phyloP scores from a whole-genome alignment of 768 basidiomycete species.

The Tricholomella constricta region DNA sequence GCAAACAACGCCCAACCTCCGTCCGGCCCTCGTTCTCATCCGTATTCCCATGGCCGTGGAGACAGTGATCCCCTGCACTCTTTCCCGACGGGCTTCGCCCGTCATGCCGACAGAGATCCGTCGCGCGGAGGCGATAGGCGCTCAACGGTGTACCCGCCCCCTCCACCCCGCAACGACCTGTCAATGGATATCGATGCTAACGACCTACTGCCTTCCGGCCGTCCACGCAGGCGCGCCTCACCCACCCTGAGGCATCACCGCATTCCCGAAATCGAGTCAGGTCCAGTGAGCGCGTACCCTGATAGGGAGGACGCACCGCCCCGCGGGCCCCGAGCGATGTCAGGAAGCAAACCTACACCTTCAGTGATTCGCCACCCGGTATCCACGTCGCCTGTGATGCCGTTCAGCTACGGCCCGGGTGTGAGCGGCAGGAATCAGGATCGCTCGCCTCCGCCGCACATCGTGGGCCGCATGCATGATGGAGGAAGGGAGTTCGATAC shows the following conservation, averaged over 20 bases:
- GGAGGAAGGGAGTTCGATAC: conserved; percentile 4
- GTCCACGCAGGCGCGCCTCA: conserved; percentile 16
- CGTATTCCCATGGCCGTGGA: conserved; percentile 6
- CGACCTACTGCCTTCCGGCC: conserved; percentile 17
- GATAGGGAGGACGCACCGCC: conserved; percentile 24
- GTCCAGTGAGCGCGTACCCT: conserved; percentile 30
- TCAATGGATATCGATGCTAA: conserved; percentile 30
- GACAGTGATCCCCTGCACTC: neutral
- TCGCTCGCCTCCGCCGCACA: conserved; percentile 22
- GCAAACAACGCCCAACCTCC: conserved; percentile 3
- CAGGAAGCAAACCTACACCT: conserved; percentile 9
- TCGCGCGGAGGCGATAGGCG: conserved; percentile 8
- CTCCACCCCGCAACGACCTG: conserved; percentile 19
- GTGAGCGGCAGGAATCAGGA: conserved; percentile 8
- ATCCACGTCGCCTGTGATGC: conserved; percentile 12
- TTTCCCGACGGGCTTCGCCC: neutral
- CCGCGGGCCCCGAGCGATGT: conserved; percentile 34
- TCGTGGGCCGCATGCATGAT: conserved; percentile 5
- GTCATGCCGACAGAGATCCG: conserved; percentile 4
- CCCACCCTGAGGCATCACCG: conserved; percentile 9
- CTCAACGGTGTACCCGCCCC: conserved; percentile 4
- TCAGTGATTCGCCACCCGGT: conserved; percentile 1
- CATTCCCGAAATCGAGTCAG: conserved; percentile 10
- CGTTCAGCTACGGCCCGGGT: conserved; percentile 2
- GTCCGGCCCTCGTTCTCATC: conserved; percentile 14